Base-by-base conservation (phyloP, 116 monocot genomes). In the Posidonia oceanica region DNA sequence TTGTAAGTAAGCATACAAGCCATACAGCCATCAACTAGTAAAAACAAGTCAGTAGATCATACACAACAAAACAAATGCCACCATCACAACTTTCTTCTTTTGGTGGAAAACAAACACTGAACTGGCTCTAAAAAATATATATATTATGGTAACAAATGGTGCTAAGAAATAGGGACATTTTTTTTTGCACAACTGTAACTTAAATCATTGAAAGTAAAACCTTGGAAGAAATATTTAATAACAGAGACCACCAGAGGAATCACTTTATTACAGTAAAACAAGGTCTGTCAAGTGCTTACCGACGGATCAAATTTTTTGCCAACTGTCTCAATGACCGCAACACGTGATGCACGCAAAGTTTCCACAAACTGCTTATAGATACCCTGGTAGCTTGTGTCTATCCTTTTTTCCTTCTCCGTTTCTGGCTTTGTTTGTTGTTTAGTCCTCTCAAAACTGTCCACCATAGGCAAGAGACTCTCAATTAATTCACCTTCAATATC, bases 331-430 rank as follows among this genome's bases (percentile, higher is more conserved):
- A 97, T 75, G 42, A 84, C 84, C 77, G 87, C 59, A 16, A 97
- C 92, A 68, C 72, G 71, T 66, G 83, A 85, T 64, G 85, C 80
- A 74, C 89, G 81, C 91, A 97, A 71, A n/a, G 81, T 73, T 68
- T 97, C 96, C 55, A 97, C 96, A 75, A 97, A 85, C 61, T 97
- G 96, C 75, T 91, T 97, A 73, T 97, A 97, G 69, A 92, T 96
- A 38, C 96, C 91, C 73, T 89, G 91, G 69, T 96, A 96, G 56
- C 96, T 96, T 48, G 83, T 74, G 14, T 84, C 76, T 48, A 96
- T 81, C 66, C 78, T 85, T 42, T 71, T 86, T 64, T 96, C 96
- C 61, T 81, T 89, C 52, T 96, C 96, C 41, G 96, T 91, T 80
- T 91, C 87, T 54, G 83, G 78, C 18, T 78, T 87, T 62, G 80